These are phyloP conservation scores for Avena sativa DNA, from an alignment of 176 grass and related monocot species.

Conservation along the genomic window DNA sequence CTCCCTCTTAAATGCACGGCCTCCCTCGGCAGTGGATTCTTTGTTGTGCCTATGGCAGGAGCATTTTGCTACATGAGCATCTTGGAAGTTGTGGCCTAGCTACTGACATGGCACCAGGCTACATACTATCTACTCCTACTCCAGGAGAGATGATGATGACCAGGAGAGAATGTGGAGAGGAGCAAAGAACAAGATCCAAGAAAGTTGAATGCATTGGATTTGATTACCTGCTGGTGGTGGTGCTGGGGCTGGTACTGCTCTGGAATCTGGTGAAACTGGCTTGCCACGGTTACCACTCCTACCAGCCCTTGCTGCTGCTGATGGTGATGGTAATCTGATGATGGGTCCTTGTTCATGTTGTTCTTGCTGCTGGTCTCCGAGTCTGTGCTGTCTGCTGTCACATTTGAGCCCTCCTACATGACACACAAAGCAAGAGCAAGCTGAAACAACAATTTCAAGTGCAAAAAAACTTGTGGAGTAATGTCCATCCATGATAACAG, in stretches of 20 bases:
- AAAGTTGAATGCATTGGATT: not conserved
- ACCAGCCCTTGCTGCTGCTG: slow-evolving; percentile 19
- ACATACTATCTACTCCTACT: too few relatives aligned
- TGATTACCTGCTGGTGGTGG: slow-evolving; percentile 42
- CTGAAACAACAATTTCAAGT: not conserved
- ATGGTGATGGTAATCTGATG: slow-evolving; percentile 29
- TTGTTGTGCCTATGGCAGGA: slow-evolving; percentile 28
- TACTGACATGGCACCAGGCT: slow-evolving; percentile 38
- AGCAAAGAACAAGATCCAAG: slow-evolving; percentile 33
- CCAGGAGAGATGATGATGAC: not conserved
- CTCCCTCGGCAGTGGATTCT: slow-evolving; percentile 27
- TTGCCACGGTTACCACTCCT: slow-evolving; percentile 21
- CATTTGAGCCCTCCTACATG: slow-evolving; percentile 49
- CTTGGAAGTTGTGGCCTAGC: slow-evolving; percentile 55
- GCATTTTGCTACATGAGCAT: slow-evolving; percentile 50
- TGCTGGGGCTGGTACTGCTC: slow-evolving; percentile 38
- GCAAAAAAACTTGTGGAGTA: not conserved
- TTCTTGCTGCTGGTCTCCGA: slow-evolving; percentile 65
- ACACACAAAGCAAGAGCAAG: slow-evolving; percentile 11
- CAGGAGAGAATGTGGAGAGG: slow-evolving; percentile 25
- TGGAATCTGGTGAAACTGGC: slow-evolving; percentile 43
- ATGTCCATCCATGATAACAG: not conserved
- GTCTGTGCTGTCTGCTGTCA: slow-evolving; percentile 52
- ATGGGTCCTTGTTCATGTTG: slow-evolving; percentile 38
- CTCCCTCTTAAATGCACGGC: slow-evolving; percentile 45